Conservation (phyloP, 2,329 filamentous ascomycete genomes). For the Exophiala dermatitidis region DNA sequence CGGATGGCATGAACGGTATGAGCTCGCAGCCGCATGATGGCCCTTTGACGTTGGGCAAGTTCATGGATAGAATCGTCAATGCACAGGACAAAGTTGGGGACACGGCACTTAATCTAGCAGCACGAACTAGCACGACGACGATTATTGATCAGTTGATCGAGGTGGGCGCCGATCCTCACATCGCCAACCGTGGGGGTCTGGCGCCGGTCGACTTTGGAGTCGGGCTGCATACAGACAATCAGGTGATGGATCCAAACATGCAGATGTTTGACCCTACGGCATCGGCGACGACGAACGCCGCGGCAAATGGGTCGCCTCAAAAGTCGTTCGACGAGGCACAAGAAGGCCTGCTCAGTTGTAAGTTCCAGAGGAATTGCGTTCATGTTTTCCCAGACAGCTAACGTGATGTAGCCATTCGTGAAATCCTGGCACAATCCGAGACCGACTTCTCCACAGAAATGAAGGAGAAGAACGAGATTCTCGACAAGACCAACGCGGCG, state of each 20-base stretch:
- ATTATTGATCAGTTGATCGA: slow-evolving; percentile 96
- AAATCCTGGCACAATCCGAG: slow-evolving; percentile 71
- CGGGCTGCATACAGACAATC: slow-evolving; percentile 51
- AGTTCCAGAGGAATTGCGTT: slow-evolving; percentile 13
- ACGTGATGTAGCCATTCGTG: slow-evolving; percentile 60
- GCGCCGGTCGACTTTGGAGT: slow-evolving; percentile 92
- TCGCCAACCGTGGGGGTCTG: slow-evolving; percentile 82
- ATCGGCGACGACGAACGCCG: not conserved
- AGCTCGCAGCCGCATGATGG: slow-evolving; percentile 29
- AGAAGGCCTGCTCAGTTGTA: slow-evolving; percentile 42
- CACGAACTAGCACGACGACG: slow-evolving; percentile 83
- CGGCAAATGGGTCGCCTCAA: slow-evolving; percentile 34
- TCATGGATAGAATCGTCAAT: slow-evolving; percentile 96
- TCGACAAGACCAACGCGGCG: slow-evolving; percentile 73
- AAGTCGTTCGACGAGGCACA: slow-evolving; percentile 40
- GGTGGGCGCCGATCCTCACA: slow-evolving; percentile 86
- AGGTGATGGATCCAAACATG: slow-evolving; percentile 37
- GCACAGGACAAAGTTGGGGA: slow-evolving; percentile 89
- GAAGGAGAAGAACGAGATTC: slow-evolving; percentile 71
- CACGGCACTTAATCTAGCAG: slow-evolving; percentile 88
- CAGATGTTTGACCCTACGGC: slow-evolving; percentile 22
- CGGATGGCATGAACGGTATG: slow-evolving; percentile 30
- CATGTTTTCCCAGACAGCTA: slow-evolving; percentile 30
- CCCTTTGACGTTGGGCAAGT: slow-evolving; percentile 75
- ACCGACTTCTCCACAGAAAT: slow-evolving; percentile 73